Base-by-base conservation (phyloP, 768 basidiomycete species). In the Trametes gibbosa region DNA sequence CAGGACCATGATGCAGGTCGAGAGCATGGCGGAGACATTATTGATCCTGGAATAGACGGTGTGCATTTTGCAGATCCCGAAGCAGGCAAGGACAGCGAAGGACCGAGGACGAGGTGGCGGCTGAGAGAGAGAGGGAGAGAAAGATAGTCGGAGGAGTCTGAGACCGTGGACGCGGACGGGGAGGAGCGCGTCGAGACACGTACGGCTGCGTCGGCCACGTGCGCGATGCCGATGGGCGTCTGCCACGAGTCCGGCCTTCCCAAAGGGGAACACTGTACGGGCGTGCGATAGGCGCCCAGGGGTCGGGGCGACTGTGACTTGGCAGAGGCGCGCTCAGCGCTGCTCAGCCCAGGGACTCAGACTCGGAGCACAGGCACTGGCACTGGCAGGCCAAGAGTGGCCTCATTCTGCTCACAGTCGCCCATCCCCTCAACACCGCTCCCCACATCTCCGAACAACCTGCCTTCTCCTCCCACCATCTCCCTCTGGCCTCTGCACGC, bases 1-100 rank as follows among this genome's bases (percentile, higher is more conserved):
- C 23, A 92, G 77, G 6, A 76, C 79, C 86, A 92, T 89, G 64
- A 85, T 72, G 67, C 87, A 91, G 16, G 87, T 84, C 6, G 89
- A 89, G 58, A 92, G 77, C 56, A 89, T 77, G 5, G 87, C 83
- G 24, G 87, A 88, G 64, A 84, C 70, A 70, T 87, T 89, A 74
- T 90, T 93, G 65, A 89, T 69, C 54, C 92, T 81, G 27, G 90
- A 76, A 62, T 84, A 81, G 50, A 85, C 73, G 65, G 77, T 87
- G 63, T 92, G 89, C 90, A 92, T 92, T 42, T 42, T 66, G 53
- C n/a, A 17, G 13, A 7, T 13, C 50, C n/a, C 17, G 34, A 21
- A 0, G 17, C 8, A 32, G 8, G 19, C 25, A 25, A 3, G 10
- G 29, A 5, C 8, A 49, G 46, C 24, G 32, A 13, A 17, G 19